Percentiles rank a stretch among this genome's conserved stretches.
Evolutionary conservation across 2,329 filamentous ascomycete species (phyloP).

Genomic region (Penicillium corylophilum): DNA sequence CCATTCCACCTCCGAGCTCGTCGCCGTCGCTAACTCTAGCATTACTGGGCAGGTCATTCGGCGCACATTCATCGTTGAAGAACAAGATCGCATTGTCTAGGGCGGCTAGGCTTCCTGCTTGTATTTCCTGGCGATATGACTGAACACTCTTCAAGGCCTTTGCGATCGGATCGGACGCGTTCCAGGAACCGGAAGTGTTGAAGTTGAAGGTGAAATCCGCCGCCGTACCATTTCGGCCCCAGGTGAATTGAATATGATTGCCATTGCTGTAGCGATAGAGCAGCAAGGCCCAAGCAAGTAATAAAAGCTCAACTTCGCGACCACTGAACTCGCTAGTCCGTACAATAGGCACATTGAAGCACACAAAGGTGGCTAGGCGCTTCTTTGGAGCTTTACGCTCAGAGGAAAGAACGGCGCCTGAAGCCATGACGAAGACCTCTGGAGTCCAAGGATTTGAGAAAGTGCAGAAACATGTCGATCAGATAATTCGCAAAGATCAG

Average conservation of each 20-base stretch:
- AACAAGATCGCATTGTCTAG: constrained; percentile 5
- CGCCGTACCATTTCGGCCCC: constrained; percentile 5
- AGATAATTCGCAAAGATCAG: neutral
- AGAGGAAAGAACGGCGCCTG: constrained; percentile 8
- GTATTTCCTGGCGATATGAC: constrained; percentile 3
- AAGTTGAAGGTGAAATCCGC: constrained; percentile 7
- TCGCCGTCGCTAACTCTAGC: constrained; percentile 7
- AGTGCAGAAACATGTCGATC: neutral
- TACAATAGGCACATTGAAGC: constrained; percentile 7
- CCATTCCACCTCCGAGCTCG: constrained; percentile 8
- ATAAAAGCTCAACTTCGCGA: constrained; percentile 4
- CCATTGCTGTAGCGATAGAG: constrained; percentile 10
- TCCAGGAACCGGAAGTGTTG: constrained; percentile 2
- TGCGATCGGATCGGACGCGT: neutral
- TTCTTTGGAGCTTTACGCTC: constrained; percentile 4
- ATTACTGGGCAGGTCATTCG: constrained; percentile 3
- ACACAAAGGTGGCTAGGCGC: constrained; percentile 9
- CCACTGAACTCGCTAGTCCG: constrained; percentile 2
- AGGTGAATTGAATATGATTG: constrained; percentile 6
- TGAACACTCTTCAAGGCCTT: neutral
- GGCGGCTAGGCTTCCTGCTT: neutral
- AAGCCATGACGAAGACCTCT: constrained; percentile 5
- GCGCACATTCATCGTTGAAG: constrained; percentile 10
- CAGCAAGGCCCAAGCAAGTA: constrained; percentile 8
- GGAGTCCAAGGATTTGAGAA: constrained; percentile 2